Conservation (phyloP, 164 flowering plant species). For the Magnolia kwangsiensis region DNA sequence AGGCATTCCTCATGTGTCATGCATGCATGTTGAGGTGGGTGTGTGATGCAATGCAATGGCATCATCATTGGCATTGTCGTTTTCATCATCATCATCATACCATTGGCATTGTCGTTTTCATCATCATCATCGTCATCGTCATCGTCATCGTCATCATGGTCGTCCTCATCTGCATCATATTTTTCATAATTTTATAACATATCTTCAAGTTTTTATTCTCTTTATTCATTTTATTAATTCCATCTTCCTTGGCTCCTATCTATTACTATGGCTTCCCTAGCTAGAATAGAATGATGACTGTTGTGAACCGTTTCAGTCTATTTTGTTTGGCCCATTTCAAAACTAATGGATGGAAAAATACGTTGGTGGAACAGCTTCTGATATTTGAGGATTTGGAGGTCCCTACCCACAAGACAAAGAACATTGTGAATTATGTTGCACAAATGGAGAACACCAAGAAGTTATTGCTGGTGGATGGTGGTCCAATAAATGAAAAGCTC, state of each 20-base stretch:
- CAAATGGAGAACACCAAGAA: slow-evolving; percentile 75
- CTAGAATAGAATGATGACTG: background rate
- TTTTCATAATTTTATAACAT: background rate
- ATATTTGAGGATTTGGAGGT: slow-evolving; percentile 81
- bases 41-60: too few species aligned
- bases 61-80: too few species aligned
- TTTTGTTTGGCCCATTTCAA: background rate
- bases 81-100: too few species aligned
- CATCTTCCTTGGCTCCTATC: background rate
- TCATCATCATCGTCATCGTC: too few species aligned
- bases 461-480: slow-evolving; percentile 82
- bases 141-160: too few species aligned
- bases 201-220: background rate
- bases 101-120: too few species aligned
- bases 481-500: slow-evolving; percentile 66
- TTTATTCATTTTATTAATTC: background rate
- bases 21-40: too few species aligned
- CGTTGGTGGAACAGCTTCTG: slow-evolving; percentile 48
- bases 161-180: too few species aligned
- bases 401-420: slow-evolving; percentile 91
- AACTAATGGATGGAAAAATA: background rate
- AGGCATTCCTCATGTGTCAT: too few species aligned
- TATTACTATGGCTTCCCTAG: background rate
- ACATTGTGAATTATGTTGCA: slow-evolving; percentile 62
- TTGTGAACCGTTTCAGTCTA: background rate